Conservation (phyloP, 106 monocot genomes). For the Amphibolis antarctica region DNA sequence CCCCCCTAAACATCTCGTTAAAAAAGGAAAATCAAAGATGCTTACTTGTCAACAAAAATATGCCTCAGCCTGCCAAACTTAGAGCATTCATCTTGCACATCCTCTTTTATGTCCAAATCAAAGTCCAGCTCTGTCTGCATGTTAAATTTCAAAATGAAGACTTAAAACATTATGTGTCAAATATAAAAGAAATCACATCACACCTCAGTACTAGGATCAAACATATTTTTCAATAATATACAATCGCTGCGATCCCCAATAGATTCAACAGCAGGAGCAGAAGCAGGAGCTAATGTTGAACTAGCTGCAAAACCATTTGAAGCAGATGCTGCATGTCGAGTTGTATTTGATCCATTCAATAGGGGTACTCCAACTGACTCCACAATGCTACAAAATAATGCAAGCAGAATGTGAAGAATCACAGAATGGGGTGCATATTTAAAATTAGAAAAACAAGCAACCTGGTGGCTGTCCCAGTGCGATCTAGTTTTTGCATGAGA, state of each 20-base stretch:
- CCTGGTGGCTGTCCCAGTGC: conserved; percentile 18
- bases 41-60: conserved; percentile 25
- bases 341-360: conserved; percentile 7
- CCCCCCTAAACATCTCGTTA: no score
- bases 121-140: conserved; percentile 25
- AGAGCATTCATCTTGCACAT: conserved; percentile 27
- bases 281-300: neutral
- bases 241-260: conserved; percentile 19
- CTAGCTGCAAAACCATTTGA: neutral
- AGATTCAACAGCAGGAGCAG: conserved; percentile 1
- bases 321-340: neutral
- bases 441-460: neutral
- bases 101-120: conserved; percentile 28
- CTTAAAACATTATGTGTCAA: neutral
- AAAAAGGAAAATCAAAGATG: neutral
- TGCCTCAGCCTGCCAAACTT: conserved; percentile 22
- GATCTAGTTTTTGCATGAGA: conserved; percentile 24
- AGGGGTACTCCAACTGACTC: conserved; percentile 10
- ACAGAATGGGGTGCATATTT: no score
- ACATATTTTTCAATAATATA: conserved; percentile 26
- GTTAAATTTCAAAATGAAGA: conserved; percentile 6
- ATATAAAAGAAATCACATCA: neutral
- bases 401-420: neutral
- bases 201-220: conserved; percentile 23
- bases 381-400: conserved; percentile 9